Evolutionary conservation across 2,329 filamentous ascomycete genomes (phyloP).

Genomic region (Epichloe hybrida): DNA sequence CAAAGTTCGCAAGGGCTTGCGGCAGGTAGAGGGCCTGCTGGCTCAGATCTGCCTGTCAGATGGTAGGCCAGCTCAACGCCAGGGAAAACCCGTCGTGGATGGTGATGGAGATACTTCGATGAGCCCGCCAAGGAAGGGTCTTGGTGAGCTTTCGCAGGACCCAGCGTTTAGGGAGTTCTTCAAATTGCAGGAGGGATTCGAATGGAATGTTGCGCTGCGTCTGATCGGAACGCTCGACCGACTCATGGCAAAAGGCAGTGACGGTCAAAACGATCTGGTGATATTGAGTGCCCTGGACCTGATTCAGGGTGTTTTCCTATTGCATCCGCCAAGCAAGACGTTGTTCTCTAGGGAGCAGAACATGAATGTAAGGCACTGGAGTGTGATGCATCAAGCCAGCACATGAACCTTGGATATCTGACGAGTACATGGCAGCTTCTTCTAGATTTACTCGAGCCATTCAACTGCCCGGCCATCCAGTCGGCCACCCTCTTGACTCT

Average conservation of each 20-base stretch:
- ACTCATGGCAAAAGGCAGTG: conserved; percentile 67
- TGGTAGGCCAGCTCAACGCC: conserved; percentile 4
- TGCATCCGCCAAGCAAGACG: conserved; percentile 79
- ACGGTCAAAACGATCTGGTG: conserved; percentile 74
- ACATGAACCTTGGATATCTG: background rate
- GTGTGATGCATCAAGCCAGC: background rate
- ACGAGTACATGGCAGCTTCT: conserved; percentile 44
- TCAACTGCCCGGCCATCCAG: conserved; percentile 85
- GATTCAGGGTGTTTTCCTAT: conserved; percentile 73
- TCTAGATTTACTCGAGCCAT: conserved; percentile 83
- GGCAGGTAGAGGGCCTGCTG: conserved; percentile 85
- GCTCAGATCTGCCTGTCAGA: conserved; percentile 82
- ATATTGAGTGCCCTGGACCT: conserved; percentile 81
- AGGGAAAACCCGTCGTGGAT: background rate
- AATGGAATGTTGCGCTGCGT: conserved; percentile 89
- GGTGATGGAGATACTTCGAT: conserved; percentile 6
- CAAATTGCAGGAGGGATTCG: conserved; percentile 89
- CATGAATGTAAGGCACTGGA: conserved; percentile 59
- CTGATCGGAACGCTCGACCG: conserved; percentile 77
- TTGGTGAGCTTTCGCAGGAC: conserved; percentile 62
- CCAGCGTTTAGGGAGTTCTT: conserved; percentile 96
- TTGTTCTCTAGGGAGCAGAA: conserved; percentile 81
- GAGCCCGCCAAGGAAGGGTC: conserved; percentile 40
- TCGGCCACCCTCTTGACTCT: conserved; percentile 81
- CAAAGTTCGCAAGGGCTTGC: conserved; percentile 86